Evolutionary conservation across 2,329 filamentous ascomycete genomes (phyloP).

Genomic region (Chaetomium sp.): DNA sequence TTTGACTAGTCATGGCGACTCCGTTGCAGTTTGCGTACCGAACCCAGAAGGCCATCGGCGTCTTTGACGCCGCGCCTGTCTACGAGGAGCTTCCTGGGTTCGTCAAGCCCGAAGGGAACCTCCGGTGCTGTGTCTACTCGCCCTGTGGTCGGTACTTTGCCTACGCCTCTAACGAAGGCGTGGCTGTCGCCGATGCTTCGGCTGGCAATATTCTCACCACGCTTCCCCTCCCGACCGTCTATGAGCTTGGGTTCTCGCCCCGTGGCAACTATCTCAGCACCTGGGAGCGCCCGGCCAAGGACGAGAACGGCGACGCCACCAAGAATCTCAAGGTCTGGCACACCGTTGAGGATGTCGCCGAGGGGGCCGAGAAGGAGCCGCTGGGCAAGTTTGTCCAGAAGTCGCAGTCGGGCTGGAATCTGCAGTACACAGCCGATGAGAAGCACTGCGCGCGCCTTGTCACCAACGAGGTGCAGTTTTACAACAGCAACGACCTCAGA

Average conservation of each 20-base stretch:
- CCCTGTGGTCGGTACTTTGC: conserved; percentile 94
- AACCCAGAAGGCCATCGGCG: conserved; percentile 91
- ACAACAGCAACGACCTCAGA: conserved; percentile 75
- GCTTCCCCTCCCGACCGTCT: conserved; percentile 76
- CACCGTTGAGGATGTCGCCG: conserved; percentile 62
- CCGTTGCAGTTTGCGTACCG: conserved; percentile 94
- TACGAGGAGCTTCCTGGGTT: conserved; percentile 85
- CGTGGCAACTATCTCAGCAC: conserved; percentile 89
- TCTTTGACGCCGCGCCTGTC: conserved; percentile 83
- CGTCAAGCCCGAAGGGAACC: conserved; percentile 80
- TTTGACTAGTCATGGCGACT: conserved; percentile 91
- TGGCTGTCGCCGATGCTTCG: conserved; percentile 77
- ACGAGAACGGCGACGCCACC: conserved; percentile 83
- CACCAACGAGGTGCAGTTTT: conserved; percentile 97
- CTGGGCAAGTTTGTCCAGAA: conserved; percentile 93
- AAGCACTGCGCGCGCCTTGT: conserved; percentile 86
- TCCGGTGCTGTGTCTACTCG: conserved; percentile 92
- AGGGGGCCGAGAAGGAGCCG: conserved; percentile 60
- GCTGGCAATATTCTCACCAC: conserved; percentile 67
- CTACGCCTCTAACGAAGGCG: conserved; percentile 83
- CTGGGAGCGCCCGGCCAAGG: conserved; percentile 90
- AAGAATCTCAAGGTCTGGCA: conserved; percentile 98
- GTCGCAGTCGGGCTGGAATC: conserved; percentile 89
- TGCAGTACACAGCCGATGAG: conserved; percentile 94
- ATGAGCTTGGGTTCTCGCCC: conserved; percentile 91